phyloP scores from a whole-genome alignment of 495 filamentous ascomycete genomes.

The Lasiosphaeria hispida region DNA sequence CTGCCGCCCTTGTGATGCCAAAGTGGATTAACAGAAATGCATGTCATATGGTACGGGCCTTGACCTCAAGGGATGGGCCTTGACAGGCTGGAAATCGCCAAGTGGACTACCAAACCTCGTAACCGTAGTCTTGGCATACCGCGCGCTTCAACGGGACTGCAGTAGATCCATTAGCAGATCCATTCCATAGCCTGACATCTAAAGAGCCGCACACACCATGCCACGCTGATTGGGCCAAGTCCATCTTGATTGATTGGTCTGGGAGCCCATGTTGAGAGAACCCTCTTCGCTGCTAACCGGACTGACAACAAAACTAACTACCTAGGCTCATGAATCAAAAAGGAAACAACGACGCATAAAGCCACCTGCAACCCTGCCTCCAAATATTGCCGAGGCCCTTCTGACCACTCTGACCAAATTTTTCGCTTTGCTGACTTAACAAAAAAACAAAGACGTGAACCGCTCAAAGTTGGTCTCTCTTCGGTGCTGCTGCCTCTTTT shows the following conservation, averaged over 20 bases:
- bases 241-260: constrained; percentile 4
- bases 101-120: too few species aligned
- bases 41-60: too few species aligned
- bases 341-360: constrained; percentile 11
- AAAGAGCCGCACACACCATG: too few species aligned
- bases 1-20: too few species aligned
- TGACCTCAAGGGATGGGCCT: too few species aligned
- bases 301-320: constrained; percentile 9
- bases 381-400: background rate
- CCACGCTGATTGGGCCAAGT: background rate
- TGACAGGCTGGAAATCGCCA: too few species aligned
- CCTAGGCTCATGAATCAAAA: constrained; percentile 4
- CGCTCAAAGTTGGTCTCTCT: constrained; percentile 5
- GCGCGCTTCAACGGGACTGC: too few species aligned
- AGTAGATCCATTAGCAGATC: too few species aligned
- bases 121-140: too few species aligned
- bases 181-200: too few species aligned
- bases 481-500: background rate
- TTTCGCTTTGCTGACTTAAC: background rate
- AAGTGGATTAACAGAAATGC: too few species aligned
- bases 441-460: background rate
- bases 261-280: background rate
- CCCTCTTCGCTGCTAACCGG: constrained; percentile 10
- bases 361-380: background rate
- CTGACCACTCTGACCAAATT: constrained; percentile 1